Evolutionary conservation across 2,329 filamentous ascomycete species (phyloP), one percentile per base, ranked within the genome.

Genomic region (Teratosphaeria destructans): DNA sequence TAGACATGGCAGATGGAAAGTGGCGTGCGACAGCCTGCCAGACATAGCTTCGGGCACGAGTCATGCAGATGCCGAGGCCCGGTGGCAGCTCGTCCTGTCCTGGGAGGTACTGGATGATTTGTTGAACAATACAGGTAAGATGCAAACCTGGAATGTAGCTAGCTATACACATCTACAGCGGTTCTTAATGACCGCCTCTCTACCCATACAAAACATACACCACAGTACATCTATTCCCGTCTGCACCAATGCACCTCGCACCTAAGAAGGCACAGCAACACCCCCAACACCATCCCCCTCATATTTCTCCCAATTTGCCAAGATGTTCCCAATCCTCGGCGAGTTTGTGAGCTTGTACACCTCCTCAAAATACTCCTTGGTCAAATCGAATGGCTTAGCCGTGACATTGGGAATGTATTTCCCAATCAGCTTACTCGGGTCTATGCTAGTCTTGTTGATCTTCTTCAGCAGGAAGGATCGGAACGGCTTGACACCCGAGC

Each of bases 381-480:
- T 95, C 66, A 99, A 81, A 74, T 91, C 90, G 74, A 99, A 99
- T 16, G 94, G 94, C 77, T 87, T 87, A 60, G 94, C 94, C 59
- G 94, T 99, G 66, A 99, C 95, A 77, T 99, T 99, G 68, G 94
- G 94, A 66, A 99, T 97, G 79, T 99, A 99, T 79, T 99, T 99
- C 71, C 94, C 94, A 67, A 99, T 83, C 71, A 99, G 79, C 82
- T 97, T 97, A 74, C 89, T 88, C 5, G 94, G 94, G 74, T 99
- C 94, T 74, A 99, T 97, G 58, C 89, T 95, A 27, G 92, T 96
- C 85, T 95, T 96, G 83, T 97, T 91, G 79, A 99, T 97, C 85
- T 99, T 99, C 89, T 97, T 99, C 69, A 97, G 87, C 73, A 99
- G 77, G 85, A 99, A 99, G 53, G 87, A 93, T 66, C 94, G 85